These are phyloP conservation scores for Verticillium nonalfalfae DNA, from an alignment of 2,329 filamentous ascomycete species.

Conservation along the genomic window DNA sequence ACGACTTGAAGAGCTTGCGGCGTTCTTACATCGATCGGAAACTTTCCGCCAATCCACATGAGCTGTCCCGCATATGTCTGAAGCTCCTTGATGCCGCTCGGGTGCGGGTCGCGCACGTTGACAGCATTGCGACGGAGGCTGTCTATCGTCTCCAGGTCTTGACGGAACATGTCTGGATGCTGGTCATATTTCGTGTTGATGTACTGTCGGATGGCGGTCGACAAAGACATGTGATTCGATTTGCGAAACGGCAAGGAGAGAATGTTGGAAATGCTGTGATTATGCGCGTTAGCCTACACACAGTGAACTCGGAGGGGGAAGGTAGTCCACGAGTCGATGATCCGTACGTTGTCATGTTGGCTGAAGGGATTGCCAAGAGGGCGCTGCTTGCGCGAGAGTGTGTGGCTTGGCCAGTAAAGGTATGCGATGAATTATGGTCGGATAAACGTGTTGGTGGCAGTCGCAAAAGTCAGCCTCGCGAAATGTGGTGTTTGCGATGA, in stretches of 20 bases:
- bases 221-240: constrained; percentile 72
- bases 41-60: constrained; percentile 89
- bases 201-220: constrained; percentile 82
- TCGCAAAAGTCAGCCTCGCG: background rate
- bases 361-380: background rate
- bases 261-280: constrained; percentile 42
- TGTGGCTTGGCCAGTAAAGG: background rate
- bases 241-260: constrained; percentile 83
- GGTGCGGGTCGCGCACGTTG: constrained; percentile 80
- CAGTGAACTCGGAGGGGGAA: background rate
- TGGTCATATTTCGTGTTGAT: constrained; percentile 99
- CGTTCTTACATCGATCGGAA: constrained; percentile 76
- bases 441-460: background rate
- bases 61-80: constrained; percentile 88
- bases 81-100: constrained; percentile 81
- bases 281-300: background rate
- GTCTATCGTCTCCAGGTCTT: constrained; percentile 81
- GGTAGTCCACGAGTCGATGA: background rate
- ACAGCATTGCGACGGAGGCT: constrained; percentile 78
- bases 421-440: background rate
- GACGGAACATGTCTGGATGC: constrained; percentile 91
- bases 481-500: background rate
- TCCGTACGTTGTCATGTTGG: constrained; percentile 20
- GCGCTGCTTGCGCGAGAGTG: background rate
- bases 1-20: background rate